These are phyloP conservation scores for Solanum bukasovii DNA, from an alignment of 257 asterid genomes.

Conservation along the genomic window DNA sequence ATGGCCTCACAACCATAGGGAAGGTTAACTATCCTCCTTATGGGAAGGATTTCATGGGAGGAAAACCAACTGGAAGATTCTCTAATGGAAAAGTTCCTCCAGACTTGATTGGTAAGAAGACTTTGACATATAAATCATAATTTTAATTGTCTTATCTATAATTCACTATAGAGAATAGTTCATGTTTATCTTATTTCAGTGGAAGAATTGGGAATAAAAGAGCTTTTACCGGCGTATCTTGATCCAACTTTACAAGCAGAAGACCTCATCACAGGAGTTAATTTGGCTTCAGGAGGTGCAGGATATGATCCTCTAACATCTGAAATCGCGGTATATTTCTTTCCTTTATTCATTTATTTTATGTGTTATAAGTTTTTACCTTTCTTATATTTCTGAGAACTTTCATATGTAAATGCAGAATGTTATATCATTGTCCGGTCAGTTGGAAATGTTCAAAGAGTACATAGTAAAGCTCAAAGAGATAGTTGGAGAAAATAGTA, in stretches of 20 bases:
- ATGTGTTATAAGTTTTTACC: background rate
- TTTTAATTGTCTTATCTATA: background rate
- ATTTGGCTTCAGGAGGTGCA: constrained; percentile 60
- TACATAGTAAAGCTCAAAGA: constrained; percentile 20
- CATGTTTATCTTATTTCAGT: constrained; percentile 18
- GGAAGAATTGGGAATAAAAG: constrained; percentile 31
- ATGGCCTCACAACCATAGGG: constrained; percentile 22
- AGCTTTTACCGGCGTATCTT: constrained; percentile 46
- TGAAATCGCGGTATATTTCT: constrained; percentile 1
- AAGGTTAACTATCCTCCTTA: constrained; percentile 45
- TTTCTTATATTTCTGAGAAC: background rate
- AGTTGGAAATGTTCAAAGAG: constrained; percentile 32
- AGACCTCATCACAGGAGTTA: constrained; percentile 48
- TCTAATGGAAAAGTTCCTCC: constrained; percentile 56
- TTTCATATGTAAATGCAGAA: constrained; percentile 9
- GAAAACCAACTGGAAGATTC: constrained; percentile 48
- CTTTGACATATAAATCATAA: background rate
- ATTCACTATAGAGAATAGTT: background rate
- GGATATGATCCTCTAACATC: constrained; percentile 46
- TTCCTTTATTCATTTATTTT: background rate
- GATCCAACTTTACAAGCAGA: constrained; percentile 33
- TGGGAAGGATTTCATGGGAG: constrained; percentile 52
- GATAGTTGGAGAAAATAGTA: constrained; percentile 25
- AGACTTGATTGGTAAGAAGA: constrained; percentile 3
- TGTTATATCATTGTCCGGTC: constrained; percentile 29